These are phyloP conservation scores for Albugo laibachii DNA, from an alignment of 352 stramenopile genomes.

Conservation along the genomic window DNA sequence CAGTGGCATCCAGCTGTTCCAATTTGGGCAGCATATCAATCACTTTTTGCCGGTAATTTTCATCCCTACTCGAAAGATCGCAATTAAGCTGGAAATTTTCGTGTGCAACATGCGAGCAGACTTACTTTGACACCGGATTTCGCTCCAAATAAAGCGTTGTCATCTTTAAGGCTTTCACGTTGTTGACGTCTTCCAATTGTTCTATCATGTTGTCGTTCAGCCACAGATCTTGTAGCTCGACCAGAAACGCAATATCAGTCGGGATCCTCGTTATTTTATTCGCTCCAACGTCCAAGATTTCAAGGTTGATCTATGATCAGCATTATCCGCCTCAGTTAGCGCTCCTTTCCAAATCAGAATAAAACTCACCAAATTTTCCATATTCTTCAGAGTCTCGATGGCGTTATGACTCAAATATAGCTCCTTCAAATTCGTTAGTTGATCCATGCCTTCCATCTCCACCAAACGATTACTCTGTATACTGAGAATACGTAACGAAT, in stretches of 20 bases:
- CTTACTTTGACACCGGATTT: slow-evolving; percentile 79
- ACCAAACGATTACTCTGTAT: slow-evolving; percentile 91
- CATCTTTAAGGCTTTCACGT: slow-evolving; percentile 63
- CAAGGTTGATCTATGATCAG: slow-evolving; percentile 28
- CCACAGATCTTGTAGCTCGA: slow-evolving; percentile 52
- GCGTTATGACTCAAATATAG: slow-evolving; percentile 96
- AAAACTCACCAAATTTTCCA: slow-evolving; percentile 41
- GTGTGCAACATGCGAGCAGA: background rate
- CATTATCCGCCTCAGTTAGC: background rate
- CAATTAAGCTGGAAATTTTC: no score
- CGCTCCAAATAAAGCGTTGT: slow-evolving; percentile 91
- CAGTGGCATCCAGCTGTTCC: no score
- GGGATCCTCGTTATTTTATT: slow-evolving; percentile 67
- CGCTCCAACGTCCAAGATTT: slow-evolving; percentile 50
- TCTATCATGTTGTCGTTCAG: slow-evolving; percentile 50
- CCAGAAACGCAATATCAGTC: slow-evolving; percentile 15
- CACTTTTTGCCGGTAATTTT: no score
- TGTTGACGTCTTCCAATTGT: slow-evolving; percentile 36
- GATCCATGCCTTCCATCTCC: slow-evolving; percentile 78
- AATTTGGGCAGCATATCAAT: no score
- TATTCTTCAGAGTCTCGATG: slow-evolving; percentile 76
- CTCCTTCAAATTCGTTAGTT: slow-evolving; percentile 83
- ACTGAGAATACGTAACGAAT: slow-evolving; percentile 76
- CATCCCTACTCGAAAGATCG: no score
- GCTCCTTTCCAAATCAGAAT: background rate